Percentiles rank a stretch among this genome's conserved stretches.
These are phyloP conservation scores for Phytophthora sp. DNA, from an alignment of 352 stramenopile genomes.

Conservation along the genomic window DNA sequence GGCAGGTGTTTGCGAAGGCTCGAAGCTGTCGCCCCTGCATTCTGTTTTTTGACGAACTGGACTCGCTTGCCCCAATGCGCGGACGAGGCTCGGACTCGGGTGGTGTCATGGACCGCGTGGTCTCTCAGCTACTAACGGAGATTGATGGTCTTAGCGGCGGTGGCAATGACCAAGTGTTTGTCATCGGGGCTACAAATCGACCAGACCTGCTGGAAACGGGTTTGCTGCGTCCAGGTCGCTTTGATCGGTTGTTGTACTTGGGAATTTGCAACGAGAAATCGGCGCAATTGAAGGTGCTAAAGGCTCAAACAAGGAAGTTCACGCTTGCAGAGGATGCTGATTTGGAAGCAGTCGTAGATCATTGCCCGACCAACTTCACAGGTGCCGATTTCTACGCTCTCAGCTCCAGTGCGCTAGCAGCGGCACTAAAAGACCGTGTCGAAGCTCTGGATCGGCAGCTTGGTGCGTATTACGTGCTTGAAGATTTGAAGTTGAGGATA, in stretches of 20 bases:
- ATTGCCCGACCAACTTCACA: constrained; percentile 79
- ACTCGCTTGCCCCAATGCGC: constrained; percentile 90
- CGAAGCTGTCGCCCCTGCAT: constrained; percentile 86
- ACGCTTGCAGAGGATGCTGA: constrained; percentile 61
- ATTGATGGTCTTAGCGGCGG: constrained; percentile 90
- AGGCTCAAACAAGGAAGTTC: constrained; percentile 86
- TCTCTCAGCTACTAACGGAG: constrained; percentile 96
- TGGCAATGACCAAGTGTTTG: constrained; percentile 90
- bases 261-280: constrained; percentile 80
- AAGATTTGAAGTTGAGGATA: constrained; percentile 1
- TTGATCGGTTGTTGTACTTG: constrained; percentile 84
- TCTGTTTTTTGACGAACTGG: constrained; percentile 95
- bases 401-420: constrained; percentile 74
- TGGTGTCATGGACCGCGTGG: constrained; percentile 96
- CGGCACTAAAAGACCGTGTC: constrained; percentile 83
- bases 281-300: constrained; percentile 83
- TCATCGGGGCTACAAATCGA: constrained; percentile 97
- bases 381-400: constrained; percentile 87
- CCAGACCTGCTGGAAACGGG: constrained; percentile 96
- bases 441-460: constrained; percentile 66
- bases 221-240: constrained; percentile 93
- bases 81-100: constrained; percentile 88
- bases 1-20: constrained; percentile 92
- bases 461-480: constrained; percentile 38
- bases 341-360: constrained; percentile 61